Conservation (phyloP, 805 yeast genomes). For the Metschnikowia lochheadii region DNA sequence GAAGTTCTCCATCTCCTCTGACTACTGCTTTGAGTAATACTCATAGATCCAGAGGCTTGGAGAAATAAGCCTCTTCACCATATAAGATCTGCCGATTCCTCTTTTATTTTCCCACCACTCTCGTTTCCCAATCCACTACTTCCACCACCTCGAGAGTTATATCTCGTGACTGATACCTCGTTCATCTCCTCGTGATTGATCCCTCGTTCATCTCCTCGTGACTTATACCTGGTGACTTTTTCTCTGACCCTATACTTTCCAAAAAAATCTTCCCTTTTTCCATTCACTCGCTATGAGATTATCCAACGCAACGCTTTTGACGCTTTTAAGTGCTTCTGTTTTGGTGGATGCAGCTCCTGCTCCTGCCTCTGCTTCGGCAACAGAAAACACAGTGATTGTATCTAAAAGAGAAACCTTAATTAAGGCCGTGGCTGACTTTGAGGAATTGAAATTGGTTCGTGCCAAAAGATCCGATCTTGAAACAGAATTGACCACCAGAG, state of each 20-base stretch:
- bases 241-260: not conserved
- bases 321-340: conserved; percentile 24
- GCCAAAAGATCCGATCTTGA: conserved; percentile 29
- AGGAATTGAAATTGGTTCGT: conserved; percentile 18
- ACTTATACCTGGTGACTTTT: not conserved
- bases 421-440: conserved; percentile 23
- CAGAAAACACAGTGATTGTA: conserved; percentile 7
- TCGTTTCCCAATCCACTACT: not conserved
- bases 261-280: not conserved
- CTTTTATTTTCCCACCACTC: no score
- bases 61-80: not conserved
- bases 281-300: conserved; percentile 25
- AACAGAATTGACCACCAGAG: conserved; percentile 30
- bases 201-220: not conserved
- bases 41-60: not conserved
- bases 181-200: no score
- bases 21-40: conserved; percentile 2
- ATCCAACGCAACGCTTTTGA: conserved; percentile 27
- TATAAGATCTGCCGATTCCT: no score
- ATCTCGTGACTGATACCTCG: no score
- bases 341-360: conserved; percentile 27
- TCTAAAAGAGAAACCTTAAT: conserved; percentile 17
- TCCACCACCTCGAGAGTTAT: no score
- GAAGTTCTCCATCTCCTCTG: not conserved
- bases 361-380: conserved; percentile 21